A percentile compares a stretch with the other conserved stretches of the same genome.
Conservation (phyloP, 192 early-diverging fungal genomes). For the Podila clonocystis region DNA sequence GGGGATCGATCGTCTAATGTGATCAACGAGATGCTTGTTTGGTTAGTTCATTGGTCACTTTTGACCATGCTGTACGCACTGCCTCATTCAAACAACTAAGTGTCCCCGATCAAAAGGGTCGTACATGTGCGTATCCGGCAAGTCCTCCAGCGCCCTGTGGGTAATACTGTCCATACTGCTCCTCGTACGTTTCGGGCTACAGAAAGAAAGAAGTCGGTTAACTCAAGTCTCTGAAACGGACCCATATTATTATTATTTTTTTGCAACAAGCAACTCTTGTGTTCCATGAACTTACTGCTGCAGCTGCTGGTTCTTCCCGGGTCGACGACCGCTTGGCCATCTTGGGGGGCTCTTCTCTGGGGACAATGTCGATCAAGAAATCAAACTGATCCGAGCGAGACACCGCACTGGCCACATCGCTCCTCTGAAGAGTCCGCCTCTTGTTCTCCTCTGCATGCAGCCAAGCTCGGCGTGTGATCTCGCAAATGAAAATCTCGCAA, state of each 20-base stretch:
- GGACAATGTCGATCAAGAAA: conserved; percentile 97
- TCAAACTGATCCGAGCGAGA: conserved; percentile 94
- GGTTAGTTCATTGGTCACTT: not conserved
- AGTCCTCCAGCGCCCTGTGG: conserved; percentile 27
- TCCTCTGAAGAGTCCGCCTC: conserved; percentile 91
- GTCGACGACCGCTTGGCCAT: conserved; percentile 22
- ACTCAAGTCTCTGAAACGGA: not conserved
- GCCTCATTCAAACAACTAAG: no score
- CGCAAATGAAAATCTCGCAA: conserved; percentile 95
- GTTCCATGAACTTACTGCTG: not conserved
- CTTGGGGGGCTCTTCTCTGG: conserved; percentile 76
- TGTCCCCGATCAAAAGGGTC: no score
- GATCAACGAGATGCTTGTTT: not conserved
- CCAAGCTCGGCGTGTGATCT: conserved; percentile 89
- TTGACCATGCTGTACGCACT: not conserved
- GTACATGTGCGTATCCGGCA: conserved; percentile 29
- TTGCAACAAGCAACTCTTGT: not conserved
- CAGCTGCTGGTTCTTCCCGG: conserved; percentile 25
- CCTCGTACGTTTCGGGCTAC: conserved; percentile 30
- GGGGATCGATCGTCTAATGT: conserved; percentile 16
- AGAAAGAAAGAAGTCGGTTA: no score
- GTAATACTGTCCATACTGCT: conserved; percentile 33
- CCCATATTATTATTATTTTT: not conserved
- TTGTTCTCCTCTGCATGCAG: conserved; percentile 97
- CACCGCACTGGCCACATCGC: conserved; percentile 89